Base-by-base conservation (phyloP, 257 asterid species). In the Solanum virginianum region DNA sequence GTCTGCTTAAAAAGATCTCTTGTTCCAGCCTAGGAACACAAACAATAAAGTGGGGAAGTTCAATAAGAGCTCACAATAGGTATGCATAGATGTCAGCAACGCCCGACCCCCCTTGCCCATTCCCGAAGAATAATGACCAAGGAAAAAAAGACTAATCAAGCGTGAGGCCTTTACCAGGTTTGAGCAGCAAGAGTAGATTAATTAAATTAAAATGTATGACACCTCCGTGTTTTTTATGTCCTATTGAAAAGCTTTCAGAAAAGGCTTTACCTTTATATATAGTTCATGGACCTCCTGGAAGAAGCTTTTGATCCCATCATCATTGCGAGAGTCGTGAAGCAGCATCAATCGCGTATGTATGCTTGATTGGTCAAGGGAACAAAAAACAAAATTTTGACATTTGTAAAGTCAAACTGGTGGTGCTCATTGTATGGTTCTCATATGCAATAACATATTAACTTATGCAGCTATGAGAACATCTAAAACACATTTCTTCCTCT, bases 241-340 rank as follows among this genome's bases (percentile, higher is more conserved):
- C 43, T 22, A 56, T 17, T 17, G 56, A 17, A 41, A 66, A 81
- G 56, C 26, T 81, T 59, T 66, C 20, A 49, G 32, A 20, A 55
- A 59, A 49, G 51, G 16, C 45, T 32, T 88, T 85, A 90, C 98
- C 98, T 95, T 94, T 85, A 95, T 91, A 88, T 95, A 95, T 26
- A 95, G 94, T 89, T 95, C 98, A 84, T 95, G 99, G 86, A 95
- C 99, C 88, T 95, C 98, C 86, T 94, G 98, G 88, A 96, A 96
- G 93, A 96, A 95, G 91, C 97, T 96, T 90, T 96, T 96, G 89
- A 96, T 95, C 80, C 99, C 99, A 89, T 95, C 98, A 68, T 96
- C 99, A 87, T 96, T 96, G 80, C 97, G 98, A 72, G 99, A 90
- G 91, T 96, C 99, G 41, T 96, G 99, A 89, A 96, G 99, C 90